Conservation (phyloP, 768 basidiomycete species). For the Hortiboletus campestris region DNA sequence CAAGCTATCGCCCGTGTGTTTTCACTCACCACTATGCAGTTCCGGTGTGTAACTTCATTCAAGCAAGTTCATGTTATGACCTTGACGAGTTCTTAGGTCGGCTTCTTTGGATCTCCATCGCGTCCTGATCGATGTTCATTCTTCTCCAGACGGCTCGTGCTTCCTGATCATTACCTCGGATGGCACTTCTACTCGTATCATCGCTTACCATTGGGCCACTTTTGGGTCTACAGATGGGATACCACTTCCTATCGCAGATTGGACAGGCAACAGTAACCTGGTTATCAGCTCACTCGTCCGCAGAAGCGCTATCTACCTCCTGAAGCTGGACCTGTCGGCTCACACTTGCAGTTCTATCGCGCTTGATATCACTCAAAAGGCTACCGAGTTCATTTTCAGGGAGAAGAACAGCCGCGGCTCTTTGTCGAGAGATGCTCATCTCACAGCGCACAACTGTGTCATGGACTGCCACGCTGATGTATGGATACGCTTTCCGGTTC, state of each 20-base stretch:
- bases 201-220: conserved; percentile 54
- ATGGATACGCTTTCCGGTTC: conserved; percentile 60
- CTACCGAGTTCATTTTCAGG: conserved; percentile 58
- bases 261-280: conserved; percentile 24
- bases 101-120: conserved; percentile 41
- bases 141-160: conserved; percentile 58
- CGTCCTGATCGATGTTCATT: conserved; percentile 35
- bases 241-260: conserved; percentile 31
- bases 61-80: neutral
- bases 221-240: conserved; percentile 56
- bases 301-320: conserved; percentile 41
- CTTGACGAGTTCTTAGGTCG: conserved; percentile 33
- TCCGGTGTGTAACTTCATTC: conserved; percentile 38
- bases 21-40: conserved; percentile 53
- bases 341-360: conserved; percentile 42
- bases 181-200: conserved; percentile 21
- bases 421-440: conserved; percentile 14
- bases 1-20: conserved; percentile 45
- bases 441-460: conserved; percentile 45
- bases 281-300: conserved; percentile 46
- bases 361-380: conserved; percentile 53
- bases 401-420: conserved; percentile 35
- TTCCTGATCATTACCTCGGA: conserved; percentile 36
- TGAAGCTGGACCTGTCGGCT: conserved; percentile 37
- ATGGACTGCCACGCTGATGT: conserved; percentile 55